These are phyloP conservation scores for Cunninghamia lanceolata DNA, from an alignment of 75 land plant genomes.

Conservation along the genomic window DNA sequence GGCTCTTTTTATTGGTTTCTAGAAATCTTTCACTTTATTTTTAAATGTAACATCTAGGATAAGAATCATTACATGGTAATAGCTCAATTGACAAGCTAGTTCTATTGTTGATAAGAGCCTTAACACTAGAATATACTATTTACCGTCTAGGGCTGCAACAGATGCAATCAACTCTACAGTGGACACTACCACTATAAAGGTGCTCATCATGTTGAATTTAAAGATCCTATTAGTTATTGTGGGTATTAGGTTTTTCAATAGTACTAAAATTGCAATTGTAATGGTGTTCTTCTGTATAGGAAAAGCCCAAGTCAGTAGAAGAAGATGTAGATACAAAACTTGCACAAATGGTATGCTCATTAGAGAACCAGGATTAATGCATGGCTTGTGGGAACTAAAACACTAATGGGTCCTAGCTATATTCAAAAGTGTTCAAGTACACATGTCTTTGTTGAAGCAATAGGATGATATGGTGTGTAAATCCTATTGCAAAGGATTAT, in stretches of 20 bases:
- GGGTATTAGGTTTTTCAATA: background rate
- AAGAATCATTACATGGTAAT: background rate
- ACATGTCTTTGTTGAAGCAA: background rate
- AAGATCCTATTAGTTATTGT: background rate
- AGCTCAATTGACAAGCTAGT: background rate
- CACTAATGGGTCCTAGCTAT: background rate
- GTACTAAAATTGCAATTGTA: background rate
- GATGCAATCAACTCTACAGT: conserved; percentile 95
- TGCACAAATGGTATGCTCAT: conserved; percentile 83
- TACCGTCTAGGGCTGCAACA: conserved; percentile 83
- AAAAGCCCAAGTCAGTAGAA: conserved; percentile 18
- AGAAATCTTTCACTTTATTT: background rate
- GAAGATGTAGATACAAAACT: conserved; percentile 43
- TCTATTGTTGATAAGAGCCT: conserved; percentile 31
- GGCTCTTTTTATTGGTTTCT: background rate
- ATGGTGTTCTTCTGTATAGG: conserved; percentile 21
- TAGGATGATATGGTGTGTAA: background rate
- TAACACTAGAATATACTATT: conserved; percentile 92
- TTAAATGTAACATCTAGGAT: background rate
- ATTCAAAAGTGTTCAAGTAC: background rate
- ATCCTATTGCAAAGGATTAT: background rate
- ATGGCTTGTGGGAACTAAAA: conserved; percentile 76
- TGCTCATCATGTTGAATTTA: conserved; percentile 7
- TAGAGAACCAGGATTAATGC: conserved; percentile 81
- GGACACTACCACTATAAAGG: conserved; percentile 62